Percentiles rank a stretch among this genome's conserved stretches.
These are phyloP conservation scores for Cladosporium halotolerans DNA, from an alignment of 2,329 filamentous ascomycete genomes.

Conservation along the genomic window DNA sequence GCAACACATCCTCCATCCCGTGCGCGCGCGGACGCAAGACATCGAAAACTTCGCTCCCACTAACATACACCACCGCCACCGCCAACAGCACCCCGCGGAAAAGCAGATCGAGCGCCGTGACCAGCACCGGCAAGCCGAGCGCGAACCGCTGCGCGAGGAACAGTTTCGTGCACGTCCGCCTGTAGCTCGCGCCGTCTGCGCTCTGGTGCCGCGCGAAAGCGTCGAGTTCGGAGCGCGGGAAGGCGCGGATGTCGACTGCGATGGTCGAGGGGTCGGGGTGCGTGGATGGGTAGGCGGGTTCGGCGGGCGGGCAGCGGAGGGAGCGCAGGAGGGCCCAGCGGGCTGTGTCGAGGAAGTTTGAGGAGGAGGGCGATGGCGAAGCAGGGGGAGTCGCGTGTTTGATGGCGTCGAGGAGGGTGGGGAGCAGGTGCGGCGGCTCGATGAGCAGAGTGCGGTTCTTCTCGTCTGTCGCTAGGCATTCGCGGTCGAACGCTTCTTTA, in stretches of 20 bases:
- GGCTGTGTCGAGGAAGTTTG: constrained; percentile 18
- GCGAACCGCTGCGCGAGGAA: constrained; percentile 38
- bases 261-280: constrained; percentile 13
- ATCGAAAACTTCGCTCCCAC: constrained; percentile 19
- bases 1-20: constrained; percentile 16
- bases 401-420: constrained; percentile 35
- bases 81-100: constrained; percentile 22
- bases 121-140: constrained; percentile 32
- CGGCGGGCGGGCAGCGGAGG: constrained; percentile 36
- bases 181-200: constrained; percentile 29
- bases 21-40: constrained; percentile 21
- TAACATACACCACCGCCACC: constrained; percentile 19
- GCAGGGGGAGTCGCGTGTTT: neutral
- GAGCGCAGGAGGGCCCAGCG: constrained; percentile 34
- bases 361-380: neutral
- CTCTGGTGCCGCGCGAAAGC: constrained; percentile 26
- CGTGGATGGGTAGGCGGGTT: constrained; percentile 31
- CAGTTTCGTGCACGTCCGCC: constrained; percentile 33
- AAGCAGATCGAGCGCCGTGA: constrained; percentile 24
- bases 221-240: constrained; percentile 36
- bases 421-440: constrained; percentile 49
- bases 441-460: constrained; percentile 55
- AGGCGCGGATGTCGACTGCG: constrained; percentile 31
- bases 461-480: constrained; percentile 45
- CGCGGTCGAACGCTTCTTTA: constrained; percentile 55